Evolutionary conservation across 352 stramenopile species (phyloP), one percentile per base, ranked within the genome.

Genomic region (Elongisporangium senticosum): DNA sequence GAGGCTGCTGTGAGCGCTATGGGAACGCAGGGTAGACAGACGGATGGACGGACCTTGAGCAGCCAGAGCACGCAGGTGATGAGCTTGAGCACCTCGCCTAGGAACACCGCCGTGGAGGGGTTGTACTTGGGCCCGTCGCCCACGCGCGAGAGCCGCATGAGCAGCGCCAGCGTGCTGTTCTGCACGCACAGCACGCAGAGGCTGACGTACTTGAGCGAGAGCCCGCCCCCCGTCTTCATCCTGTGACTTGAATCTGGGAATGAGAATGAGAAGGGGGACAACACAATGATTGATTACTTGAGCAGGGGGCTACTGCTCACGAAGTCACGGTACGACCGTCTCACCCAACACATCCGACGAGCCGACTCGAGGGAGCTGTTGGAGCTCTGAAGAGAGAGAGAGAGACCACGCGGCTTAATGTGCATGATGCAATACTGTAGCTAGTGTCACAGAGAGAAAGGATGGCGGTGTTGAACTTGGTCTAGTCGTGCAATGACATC

Each of bases 121-220:
- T 90, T 89, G 62, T 90, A 93, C 50, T 85, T 82, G 17, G 81
- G 68, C 53, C 70, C 70, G 63, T 89, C 67, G 57, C 83, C 81
- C 11, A 90, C 79, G 49, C 83, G 72, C 49, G 83, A 93, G 58
- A 93, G 83, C 48, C 83, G 79, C 83, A 93, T 90, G 59, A 93
- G 75, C 59, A 90, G 79, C 40, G 74, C 83, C 56, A 90, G 59
- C 17, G 89, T 66, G 20, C 77, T 89, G 69, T 90, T 93, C 68
- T 93, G 83, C 58, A 90, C 69, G 54, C 83, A 93, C n/a, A 93
- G 71, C 53, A 93, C 71, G 50, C 70, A 76, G 19, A 93, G 75
- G 61, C 83, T 93, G 59, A 67, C 69, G 51, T 90, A 87, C 72
- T 93, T 93, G 68, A 92, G 79, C 64, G 74, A 70, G 51, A 66